These are phyloP conservation scores for Micractinium sp. DNA, from an alignment of 139 green algal species.

Conservation along the genomic window DNA sequence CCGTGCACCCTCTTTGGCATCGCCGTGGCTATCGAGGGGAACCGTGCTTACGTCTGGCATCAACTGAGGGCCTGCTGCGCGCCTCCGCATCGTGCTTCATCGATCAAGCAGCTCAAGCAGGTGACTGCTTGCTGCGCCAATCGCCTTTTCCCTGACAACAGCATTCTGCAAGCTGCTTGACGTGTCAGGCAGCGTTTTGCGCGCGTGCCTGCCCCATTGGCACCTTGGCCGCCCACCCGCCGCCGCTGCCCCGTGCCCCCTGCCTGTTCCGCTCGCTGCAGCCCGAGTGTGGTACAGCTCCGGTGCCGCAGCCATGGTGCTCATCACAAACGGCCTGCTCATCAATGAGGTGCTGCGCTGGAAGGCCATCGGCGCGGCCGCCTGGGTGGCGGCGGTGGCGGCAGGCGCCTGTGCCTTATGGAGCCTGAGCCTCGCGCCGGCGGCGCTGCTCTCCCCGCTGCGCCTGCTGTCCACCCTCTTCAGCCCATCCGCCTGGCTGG, in stretches of 20 bases:
- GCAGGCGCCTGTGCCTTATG: not conserved
- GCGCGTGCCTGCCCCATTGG: too few relatives aligned
- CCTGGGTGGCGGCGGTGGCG: conserved; percentile 7
- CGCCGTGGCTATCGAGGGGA: too few relatives aligned
- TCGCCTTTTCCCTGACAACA: too few relatives aligned
- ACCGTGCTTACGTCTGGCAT: too few relatives aligned
- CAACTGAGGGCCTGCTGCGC: too few relatives aligned
- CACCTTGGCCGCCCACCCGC: not conserved
- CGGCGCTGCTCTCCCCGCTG: not conserved
- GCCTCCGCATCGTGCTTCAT: too few relatives aligned
- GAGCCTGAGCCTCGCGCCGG: not conserved
- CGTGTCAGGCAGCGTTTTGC: too few relatives aligned
- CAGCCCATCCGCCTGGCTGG: conserved; percentile 3
- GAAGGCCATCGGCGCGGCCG: conserved; percentile 16
- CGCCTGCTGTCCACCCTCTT: conserved; percentile 4
- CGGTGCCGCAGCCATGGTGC: not conserved
- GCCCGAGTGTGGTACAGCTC: too few relatives aligned
- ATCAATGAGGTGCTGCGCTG: conserved; percentile 31
- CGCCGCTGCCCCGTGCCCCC: not conserved
- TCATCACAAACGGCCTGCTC: not conserved
- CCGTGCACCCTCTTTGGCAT: too few relatives aligned
- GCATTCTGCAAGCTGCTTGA: too few relatives aligned
- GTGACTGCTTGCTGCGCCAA: too few relatives aligned
- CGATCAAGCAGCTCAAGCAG: too few relatives aligned
- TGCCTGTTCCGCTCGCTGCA: not conserved